Base-by-base conservation (phyloP, 1,139 yeast species). In the Pichia sp. region DNA sequence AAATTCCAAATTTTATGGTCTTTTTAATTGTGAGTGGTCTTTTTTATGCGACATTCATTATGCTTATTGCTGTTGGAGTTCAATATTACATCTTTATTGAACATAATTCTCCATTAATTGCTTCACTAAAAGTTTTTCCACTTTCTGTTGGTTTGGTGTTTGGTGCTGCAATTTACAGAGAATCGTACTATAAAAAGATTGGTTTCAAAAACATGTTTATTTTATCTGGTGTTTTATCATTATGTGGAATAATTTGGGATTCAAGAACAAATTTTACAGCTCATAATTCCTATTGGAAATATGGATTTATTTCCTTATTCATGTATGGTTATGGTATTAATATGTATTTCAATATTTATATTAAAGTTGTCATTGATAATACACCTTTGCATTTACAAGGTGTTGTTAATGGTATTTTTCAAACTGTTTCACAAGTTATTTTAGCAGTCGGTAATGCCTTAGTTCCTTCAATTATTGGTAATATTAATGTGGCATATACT, bases 331-430 rank as follows among this genome's bases (percentile, higher is more conserved):
- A 44, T 42, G 56, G 56, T 42, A 42, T 55, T 10, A 58, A 60
- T 46, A 38, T 58, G 16, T 61, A 52, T 46, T 62, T 58, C 48
- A 57, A 58, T 42, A 55, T 61, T 8, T 62, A 60, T 39, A 31
- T 55, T 19, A 54, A 48, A 39, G 59, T 63, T 10, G 56, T 67
- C n/a, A 55, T 68, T 38, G 58, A 62, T 3, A 53, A 55, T n/a
- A 65, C 71, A 9, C 72, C 73, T 3, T 44, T 55, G 6, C 67
- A 67, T 47, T 55, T 67, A 19, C 71, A 68, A 43, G 71, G 71
- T n/a, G 62, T 60, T 29, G 68, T 70, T 3, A 59, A 65, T 7
- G 72, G 70, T 4, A 57, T 69, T 25, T 59, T 62, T 42, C 66
- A 63, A 48, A 65, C 71, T 0, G 52, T 58, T 34, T 64, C 65